Evolutionary conservation across 2,329 filamentous ascomycete species (phyloP).

Genomic region (Pezicula carpinea): DNA sequence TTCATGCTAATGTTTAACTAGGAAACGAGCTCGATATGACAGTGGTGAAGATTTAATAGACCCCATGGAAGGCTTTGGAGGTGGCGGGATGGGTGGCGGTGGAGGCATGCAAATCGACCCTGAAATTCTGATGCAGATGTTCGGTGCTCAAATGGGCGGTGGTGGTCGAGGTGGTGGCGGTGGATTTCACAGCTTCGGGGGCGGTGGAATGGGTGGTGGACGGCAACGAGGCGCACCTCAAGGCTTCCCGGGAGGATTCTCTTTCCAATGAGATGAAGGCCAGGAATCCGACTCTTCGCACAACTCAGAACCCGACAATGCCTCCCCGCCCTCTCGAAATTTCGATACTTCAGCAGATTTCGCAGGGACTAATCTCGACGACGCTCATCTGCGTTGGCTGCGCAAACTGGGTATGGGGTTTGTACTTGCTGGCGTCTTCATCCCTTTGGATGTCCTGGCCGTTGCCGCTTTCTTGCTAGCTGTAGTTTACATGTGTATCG

Average conservation of each 20-base stretch:
- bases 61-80: slow-evolving; percentile 68
- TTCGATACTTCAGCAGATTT: not conserved
- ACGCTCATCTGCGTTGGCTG: slow-evolving; percentile 16
- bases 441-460: slow-evolving; percentile 26
- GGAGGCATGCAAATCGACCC: slow-evolving; percentile 36
- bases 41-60: slow-evolving; percentile 89
- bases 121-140: slow-evolving; percentile 31
- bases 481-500: slow-evolving; percentile 23
- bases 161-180: slow-evolving; percentile 46
- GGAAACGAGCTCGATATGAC: slow-evolving; percentile 86
- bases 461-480: slow-evolving; percentile 17
- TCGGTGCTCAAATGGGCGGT: slow-evolving; percentile 29
- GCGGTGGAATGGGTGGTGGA: slow-evolving; percentile 44
- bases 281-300: slow-evolving; percentile 9
- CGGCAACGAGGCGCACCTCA: slow-evolving; percentile 25
- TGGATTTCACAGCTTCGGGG: slow-evolving; percentile 39
- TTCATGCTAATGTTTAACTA: slow-evolving; percentile 31
- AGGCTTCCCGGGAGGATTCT: slow-evolving; percentile 50
- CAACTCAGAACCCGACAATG: not conserved
- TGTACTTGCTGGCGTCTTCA: slow-evolving; percentile 24
- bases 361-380: slow-evolving; percentile 8
- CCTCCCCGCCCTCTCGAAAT: not conserved
- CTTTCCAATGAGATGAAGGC: slow-evolving; percentile 44
- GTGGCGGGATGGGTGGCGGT: slow-evolving; percentile 52
- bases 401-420: slow-evolving; percentile 25